phyloP scores from a whole-genome alignment of 169 alveolate genomes.

The Nephromyces sp. region DNA sequence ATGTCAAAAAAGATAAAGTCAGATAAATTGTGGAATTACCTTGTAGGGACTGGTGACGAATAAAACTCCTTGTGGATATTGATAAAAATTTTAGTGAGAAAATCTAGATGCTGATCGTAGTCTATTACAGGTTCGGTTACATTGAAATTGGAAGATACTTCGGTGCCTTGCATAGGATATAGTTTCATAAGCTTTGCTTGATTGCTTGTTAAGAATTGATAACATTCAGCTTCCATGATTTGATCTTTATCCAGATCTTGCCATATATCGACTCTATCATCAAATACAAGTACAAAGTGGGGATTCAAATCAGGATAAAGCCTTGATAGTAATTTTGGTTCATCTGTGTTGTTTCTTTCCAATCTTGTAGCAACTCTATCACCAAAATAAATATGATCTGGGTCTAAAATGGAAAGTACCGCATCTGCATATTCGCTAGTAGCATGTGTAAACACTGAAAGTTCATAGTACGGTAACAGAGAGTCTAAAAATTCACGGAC shows the following conservation, averaged over 20 bases:
- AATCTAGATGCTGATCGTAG: slow-evolving; percentile 72
- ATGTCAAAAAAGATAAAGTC: no score
- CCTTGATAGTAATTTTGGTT: not conserved
- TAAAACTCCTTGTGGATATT: slow-evolving; percentile 70
- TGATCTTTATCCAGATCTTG: slow-evolving; percentile 69
- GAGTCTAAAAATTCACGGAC: slow-evolving; percentile 69
- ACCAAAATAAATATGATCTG: slow-evolving; percentile 71
- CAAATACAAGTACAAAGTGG: slow-evolving; percentile 73
- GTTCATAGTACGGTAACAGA: slow-evolving; percentile 70
- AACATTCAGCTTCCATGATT: slow-evolving; percentile 77
- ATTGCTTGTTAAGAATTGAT: slow-evolving; percentile 65
- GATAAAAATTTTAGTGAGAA: slow-evolving; percentile 65
- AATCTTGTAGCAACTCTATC: slow-evolving; percentile 32
- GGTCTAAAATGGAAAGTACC: slow-evolving; percentile 76
- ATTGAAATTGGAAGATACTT: slow-evolving; percentile 1
- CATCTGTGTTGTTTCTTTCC: not conserved
- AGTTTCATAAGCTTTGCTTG: slow-evolving; percentile 35
- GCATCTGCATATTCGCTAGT: slow-evolving; percentile 85
- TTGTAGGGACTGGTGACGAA: slow-evolving; percentile 63
- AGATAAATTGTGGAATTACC: slow-evolving; percentile 16
- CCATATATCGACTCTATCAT: slow-evolving; percentile 82
- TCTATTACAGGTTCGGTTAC: slow-evolving; percentile 32
- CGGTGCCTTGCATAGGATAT: slow-evolving; percentile 35
- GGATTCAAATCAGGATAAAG: slow-evolving; percentile 67
- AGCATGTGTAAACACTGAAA: slow-evolving; percentile 79